Percentiles rank a stretch among this genome's conserved stretches.
phyloP scores from a whole-genome alignment of 1,284 basidiomycete species.

The Boletus sp. region DNA sequence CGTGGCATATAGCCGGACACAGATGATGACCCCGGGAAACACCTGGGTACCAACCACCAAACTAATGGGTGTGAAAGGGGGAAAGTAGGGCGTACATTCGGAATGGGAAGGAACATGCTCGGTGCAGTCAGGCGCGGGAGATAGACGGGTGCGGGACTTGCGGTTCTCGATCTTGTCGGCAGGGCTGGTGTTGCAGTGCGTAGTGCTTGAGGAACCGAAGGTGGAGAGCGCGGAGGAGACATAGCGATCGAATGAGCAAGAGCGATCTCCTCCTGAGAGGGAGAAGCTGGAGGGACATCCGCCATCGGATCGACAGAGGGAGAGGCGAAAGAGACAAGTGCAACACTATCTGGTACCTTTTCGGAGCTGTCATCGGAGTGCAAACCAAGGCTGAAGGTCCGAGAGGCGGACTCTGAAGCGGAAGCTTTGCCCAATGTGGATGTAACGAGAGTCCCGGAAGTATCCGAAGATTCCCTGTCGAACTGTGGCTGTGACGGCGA shows the following conservation, averaged over 20 bases:
- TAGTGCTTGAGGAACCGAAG: background rate
- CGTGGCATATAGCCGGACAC: conserved; percentile 13
- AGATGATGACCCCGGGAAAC: conserved; percentile 31
- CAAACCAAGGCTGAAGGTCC: background rate
- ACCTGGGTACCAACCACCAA: conserved; percentile 55
- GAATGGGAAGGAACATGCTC: conserved; percentile 78
- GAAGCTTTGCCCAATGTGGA: conserved; percentile 3
- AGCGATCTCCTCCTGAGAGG: conserved; percentile 35
- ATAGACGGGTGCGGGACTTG: conserved; percentile 42
- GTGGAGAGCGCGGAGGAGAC: background rate
- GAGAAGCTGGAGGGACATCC: conserved; percentile 9
- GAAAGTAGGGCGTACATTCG: conserved; percentile 58
- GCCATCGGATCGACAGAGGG: conserved; percentile 11
- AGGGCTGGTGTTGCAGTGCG: conserved; percentile 20
- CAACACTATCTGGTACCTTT: background rate
- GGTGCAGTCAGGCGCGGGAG: conserved; percentile 55
- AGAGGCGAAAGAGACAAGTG: background rate
- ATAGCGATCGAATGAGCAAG: conserved; percentile 17
- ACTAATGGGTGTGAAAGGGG: conserved; percentile 44
- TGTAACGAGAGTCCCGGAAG: conserved; percentile 25
- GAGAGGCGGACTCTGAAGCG: conserved; percentile 16
- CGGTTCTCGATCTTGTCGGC: background rate
- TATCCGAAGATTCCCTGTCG: conserved; percentile 20
- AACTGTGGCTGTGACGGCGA: conserved; percentile 6
- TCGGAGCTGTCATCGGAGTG: conserved; percentile 16